Conservation (phyloP, 768 basidiomycete species). For the Leccinum disarticulatum region DNA sequence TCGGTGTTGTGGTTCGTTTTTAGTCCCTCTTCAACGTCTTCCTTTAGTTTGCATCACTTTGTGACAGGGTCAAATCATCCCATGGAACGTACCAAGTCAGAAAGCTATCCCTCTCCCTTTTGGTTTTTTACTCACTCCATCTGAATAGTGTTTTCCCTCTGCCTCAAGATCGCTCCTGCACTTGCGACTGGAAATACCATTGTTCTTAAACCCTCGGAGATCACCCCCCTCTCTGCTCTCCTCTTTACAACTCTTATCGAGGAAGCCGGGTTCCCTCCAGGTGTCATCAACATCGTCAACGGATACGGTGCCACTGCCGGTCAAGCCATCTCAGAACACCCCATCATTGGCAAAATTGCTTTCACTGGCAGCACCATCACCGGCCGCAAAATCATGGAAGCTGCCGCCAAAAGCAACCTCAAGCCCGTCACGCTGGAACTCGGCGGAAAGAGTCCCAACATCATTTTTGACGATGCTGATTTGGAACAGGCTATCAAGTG, state of each 20-base stretch:
- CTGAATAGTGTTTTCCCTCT: conserved; percentile 8
- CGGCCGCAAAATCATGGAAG: conserved; percentile 15
- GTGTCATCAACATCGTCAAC: conserved; percentile 9
- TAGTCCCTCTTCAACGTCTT: background rate
- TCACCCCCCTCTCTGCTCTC: conserved; percentile 11
- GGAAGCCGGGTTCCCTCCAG: conserved; percentile 10
- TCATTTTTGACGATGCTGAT: conserved; percentile 15
- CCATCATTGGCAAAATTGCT: conserved; percentile 5
- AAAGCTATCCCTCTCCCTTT: background rate
- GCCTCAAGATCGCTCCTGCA: conserved; percentile 10
- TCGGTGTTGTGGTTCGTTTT: conserved; percentile 13
- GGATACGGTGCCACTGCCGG: conserved; percentile 9
- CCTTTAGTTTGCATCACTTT: background rate
- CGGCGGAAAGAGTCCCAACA: conserved; percentile 12
- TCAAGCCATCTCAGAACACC: conserved; percentile 13
- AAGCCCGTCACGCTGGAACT: conserved; percentile 13
- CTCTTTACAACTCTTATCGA: conserved; percentile 6
- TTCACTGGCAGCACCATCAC: conserved; percentile 14
- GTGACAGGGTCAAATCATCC: conserved; percentile 13
- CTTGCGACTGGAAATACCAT: conserved; percentile 12
- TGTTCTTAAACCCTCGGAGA: conserved; percentile 13
- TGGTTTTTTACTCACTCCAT: background rate
- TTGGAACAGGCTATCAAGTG: conserved; percentile 15
- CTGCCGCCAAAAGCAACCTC: conserved; percentile 13
- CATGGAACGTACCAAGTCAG: conserved; percentile 12